Evolutionary conservation across 2,329 filamentous ascomycete species (phyloP).

Genomic region (Colletotrichum noveboracense): DNA sequence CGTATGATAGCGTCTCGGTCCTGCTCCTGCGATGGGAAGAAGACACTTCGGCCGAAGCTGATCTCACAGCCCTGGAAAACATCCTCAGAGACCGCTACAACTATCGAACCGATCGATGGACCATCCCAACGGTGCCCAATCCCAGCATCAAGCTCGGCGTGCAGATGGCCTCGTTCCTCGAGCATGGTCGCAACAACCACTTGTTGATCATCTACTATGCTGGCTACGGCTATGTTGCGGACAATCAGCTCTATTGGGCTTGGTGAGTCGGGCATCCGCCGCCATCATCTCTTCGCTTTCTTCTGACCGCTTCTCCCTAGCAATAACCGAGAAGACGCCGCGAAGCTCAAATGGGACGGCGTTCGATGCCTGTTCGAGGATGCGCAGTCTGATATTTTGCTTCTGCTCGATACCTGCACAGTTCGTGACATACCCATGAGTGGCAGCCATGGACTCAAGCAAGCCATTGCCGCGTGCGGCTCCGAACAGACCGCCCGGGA

Average conservation of each 20-base stretch:
- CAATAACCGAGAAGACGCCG: conserved; percentile 61
- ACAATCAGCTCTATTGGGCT: conserved; percentile 70
- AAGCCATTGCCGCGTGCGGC: conserved; percentile 65
- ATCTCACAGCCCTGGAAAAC: conserved; percentile 60
- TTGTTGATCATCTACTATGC: conserved; percentile 70
- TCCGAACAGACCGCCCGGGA: conserved; percentile 55
- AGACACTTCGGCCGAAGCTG: conserved; percentile 57
- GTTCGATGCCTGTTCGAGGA: conserved; percentile 68
- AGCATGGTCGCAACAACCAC: conserved; percentile 62
- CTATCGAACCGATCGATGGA: conserved; percentile 65
- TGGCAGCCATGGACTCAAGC: conserved; percentile 63
- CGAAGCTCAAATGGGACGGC: conserved; percentile 68
- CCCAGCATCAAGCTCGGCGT: conserved; percentile 67
- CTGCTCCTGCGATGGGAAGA: conserved; percentile 68
- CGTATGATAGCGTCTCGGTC: conserved; percentile 64
- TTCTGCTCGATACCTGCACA: conserved; percentile 67
- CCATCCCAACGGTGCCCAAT: conserved; percentile 64
- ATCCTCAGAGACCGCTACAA: conserved; percentile 65
- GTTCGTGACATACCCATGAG: conserved; percentile 54
- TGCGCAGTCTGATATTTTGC: conserved; percentile 65
- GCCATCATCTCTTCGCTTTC: background rate
- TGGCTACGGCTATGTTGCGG: conserved; percentile 62
- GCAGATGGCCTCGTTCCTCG: conserved; percentile 64
- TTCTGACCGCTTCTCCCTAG: conserved; percentile 49
- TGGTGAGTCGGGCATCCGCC: conserved; percentile 53